Evolutionary conservation across 306 rosid species (phyloP).

Genomic region (Glycine tomentella): DNA sequence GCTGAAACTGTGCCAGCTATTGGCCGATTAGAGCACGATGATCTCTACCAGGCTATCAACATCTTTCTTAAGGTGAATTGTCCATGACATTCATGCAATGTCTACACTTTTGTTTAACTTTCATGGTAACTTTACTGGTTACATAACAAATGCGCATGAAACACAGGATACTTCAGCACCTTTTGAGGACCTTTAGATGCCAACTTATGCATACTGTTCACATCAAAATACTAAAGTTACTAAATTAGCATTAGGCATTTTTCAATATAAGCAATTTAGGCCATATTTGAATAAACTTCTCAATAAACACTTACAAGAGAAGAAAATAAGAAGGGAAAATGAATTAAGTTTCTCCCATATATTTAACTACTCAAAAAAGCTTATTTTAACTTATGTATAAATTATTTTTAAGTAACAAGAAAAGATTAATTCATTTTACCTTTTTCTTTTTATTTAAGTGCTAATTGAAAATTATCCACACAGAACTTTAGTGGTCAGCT

Average conservation of each 20-base stretch:
- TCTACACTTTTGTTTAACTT: neutral
- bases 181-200: conserved; percentile 24
- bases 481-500: neutral
- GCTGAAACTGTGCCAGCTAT: conserved; percentile 83
- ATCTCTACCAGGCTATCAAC: conserved; percentile 86
- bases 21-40: conserved; percentile 76
- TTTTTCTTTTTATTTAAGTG: too few species aligned
- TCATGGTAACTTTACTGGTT: neutral
- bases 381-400: too few species aligned
- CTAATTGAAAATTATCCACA: too few species aligned
- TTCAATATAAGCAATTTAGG: neutral
- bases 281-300: neutral
- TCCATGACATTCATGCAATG: neutral
- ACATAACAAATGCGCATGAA: conserved; percentile 6
- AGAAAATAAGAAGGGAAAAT: neutral
- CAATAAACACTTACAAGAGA: neutral
- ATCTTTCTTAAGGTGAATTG: conserved; percentile 81
- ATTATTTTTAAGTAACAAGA: neutral
- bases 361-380: too few species aligned
- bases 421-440: neutral
- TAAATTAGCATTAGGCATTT: neutral
- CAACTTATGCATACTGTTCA: neutral
- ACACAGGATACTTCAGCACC: neutral
- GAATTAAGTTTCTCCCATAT: too few species aligned
- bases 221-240: neutral